Evolutionary conservation across 1,284 basidiomycete species (phyloP).

Genomic region (Ceratobasidium theobromae): DNA sequence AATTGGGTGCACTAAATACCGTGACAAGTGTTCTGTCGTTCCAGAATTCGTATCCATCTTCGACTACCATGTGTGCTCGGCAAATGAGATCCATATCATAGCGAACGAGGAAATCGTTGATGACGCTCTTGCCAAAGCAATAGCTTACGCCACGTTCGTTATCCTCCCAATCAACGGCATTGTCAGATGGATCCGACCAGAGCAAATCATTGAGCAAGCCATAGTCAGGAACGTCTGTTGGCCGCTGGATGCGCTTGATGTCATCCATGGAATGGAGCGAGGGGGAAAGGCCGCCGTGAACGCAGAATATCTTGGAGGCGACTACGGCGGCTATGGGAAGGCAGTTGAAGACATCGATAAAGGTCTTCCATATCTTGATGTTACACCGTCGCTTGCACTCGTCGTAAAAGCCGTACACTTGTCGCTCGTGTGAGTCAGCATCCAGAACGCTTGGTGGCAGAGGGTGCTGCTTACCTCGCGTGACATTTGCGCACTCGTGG

Average conservation of each 20-base stretch:
- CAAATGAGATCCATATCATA: slow-evolving; percentile 99
- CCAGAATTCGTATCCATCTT: slow-evolving; percentile 99
- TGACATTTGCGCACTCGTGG: slow-evolving; percentile 99
- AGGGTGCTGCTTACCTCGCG: slow-evolving; percentile 68
- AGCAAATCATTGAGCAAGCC: slow-evolving; percentile 96
- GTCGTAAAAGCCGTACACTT: slow-evolving; percentile 99
- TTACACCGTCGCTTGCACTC: slow-evolving; percentile 99
- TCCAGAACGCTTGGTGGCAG: slow-evolving; percentile 22
- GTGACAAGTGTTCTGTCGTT: slow-evolving; percentile 98
- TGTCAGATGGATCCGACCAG: slow-evolving; percentile 99
- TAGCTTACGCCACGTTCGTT: slow-evolving; percentile 99
- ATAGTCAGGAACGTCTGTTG: slow-evolving; percentile 99
- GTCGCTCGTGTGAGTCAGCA: slow-evolving; percentile 23
- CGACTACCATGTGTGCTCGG: slow-evolving; percentile 99
- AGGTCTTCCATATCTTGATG: slow-evolving; percentile 99
- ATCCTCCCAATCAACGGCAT: slow-evolving; percentile 98
- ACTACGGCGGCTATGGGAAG: slow-evolving; percentile 98
- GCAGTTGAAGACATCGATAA: slow-evolving; percentile 99
- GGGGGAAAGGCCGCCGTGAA: slow-evolving; percentile 98
- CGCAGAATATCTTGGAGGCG: slow-evolving; percentile 99
- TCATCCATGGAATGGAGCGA: slow-evolving; percentile 98
- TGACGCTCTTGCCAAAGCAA: slow-evolving; percentile 97
- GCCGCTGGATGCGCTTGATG: slow-evolving; percentile 96
- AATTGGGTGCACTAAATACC: slow-evolving; percentile 97
- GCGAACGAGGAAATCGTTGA: slow-evolving; percentile 89